Base-by-base conservation (phyloP, 768 basidiomycete species). In the Coprinellus micaceus region DNA sequence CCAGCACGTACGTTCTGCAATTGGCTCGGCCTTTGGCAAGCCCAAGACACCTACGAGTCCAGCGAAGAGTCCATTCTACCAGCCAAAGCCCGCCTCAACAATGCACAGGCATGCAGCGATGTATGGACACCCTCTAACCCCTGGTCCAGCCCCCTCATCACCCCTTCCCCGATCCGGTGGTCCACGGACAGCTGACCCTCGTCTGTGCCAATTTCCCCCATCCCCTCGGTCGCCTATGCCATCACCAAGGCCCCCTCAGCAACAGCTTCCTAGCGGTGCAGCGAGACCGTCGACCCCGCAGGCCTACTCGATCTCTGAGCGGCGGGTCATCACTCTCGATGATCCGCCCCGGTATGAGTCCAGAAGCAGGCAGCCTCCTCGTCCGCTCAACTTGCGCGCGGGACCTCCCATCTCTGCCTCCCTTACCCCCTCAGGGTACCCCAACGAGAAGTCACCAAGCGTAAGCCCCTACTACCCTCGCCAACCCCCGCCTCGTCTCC, bases 391-490 rank as follows among this genome's bases (percentile, higher is more conserved):
- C 48, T 15, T n/a, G 37, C 28, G 19, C 5, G 2, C 37, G 4
- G 28, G n/a, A 21, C 46, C n/a, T 26, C 55, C 48, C n/a, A 40
- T 17, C 40, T 19, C 28, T 19, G 15, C 15, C 24, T 36, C 30
- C 36, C 39, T 11, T 19, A 41, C 17, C 30, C 50, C 39, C 41
- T 30, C 30, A 45, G 56, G 51, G 40, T 43, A 49, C 43, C 56
- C 56, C 3, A 57, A 41, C 25, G 56, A 57, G 44, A 57, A 57
- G 50, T 52, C 56, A 2, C 56, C 56, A n/a, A 33, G 33, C 33
- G 39, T 50, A 17, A 52, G 56, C 43, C 50, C 56, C 5, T 52
- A 52, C 21, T 28, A 52, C 30, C 56, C 49, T 21, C 25, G 51
- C 12, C 50, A 52, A 7, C 48, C 54, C 2, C 48, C 29, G 13